Conservation (phyloP, 331 rosid genomes). For the Phaseolus coccineus region DNA sequence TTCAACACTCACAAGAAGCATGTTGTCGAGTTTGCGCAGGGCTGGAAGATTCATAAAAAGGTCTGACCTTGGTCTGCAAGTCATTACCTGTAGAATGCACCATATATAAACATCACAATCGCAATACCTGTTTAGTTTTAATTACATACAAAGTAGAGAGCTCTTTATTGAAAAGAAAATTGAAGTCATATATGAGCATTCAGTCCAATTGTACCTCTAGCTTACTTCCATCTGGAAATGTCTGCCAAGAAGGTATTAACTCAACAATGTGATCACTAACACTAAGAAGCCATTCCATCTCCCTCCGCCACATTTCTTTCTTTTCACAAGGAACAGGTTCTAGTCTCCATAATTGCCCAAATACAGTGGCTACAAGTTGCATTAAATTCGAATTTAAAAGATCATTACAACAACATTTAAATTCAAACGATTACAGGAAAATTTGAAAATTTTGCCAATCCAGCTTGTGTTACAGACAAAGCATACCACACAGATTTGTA, state of each 20-base stretch:
- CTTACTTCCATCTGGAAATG: constrained; percentile 94
- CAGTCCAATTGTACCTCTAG: constrained; percentile 67
- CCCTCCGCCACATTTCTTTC: constrained; percentile 88
- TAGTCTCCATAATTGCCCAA: constrained; percentile 95
- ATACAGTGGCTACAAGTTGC: constrained; percentile 74
- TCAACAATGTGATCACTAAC: constrained; percentile 94
- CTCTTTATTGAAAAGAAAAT: not conserved
- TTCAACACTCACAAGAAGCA: constrained; percentile 75
- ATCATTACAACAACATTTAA: not conserved
- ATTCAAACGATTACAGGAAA: constrained; percentile 16
- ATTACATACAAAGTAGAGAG: not conserved
- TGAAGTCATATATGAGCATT: not conserved
- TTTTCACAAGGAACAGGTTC: constrained; percentile 79
- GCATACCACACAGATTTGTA: constrained; percentile 92
- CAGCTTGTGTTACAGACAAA: constrained; percentile 10
- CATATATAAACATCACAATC: constrained; percentile 8
- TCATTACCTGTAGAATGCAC: constrained; percentile 70
- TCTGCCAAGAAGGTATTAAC: constrained; percentile 87
- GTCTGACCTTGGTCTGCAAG: constrained; percentile 91
- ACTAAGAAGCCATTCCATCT: constrained; percentile 93
- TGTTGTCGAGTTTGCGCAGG: constrained; percentile 81
- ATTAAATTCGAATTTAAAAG: constrained; percentile 29
- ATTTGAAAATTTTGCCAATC: not conserved
- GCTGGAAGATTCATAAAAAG: constrained; percentile 89
- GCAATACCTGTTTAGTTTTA: not conserved